phyloP scores from a whole-genome alignment of 2,329 filamentous ascomycete species.

The Niveomyces coronatus region DNA sequence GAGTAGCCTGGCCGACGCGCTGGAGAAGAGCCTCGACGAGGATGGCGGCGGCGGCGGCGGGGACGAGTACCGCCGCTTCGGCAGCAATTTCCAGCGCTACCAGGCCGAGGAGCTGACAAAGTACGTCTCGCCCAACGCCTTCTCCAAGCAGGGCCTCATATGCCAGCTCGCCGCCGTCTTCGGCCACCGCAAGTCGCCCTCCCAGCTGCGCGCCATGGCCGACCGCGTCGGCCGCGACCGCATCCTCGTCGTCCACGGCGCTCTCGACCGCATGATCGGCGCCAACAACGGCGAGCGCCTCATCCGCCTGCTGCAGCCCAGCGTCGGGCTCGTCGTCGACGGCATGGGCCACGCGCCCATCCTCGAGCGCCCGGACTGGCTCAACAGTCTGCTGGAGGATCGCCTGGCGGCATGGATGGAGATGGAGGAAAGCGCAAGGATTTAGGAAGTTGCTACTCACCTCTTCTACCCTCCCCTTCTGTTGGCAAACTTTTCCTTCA shows the following conservation, averaged over 20 bases:
- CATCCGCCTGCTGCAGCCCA: constrained; percentile 53
- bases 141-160: constrained; percentile 58
- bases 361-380: constrained; percentile 60
- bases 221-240: constrained; percentile 60
- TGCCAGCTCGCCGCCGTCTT: constrained; percentile 69
- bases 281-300: constrained; percentile 59
- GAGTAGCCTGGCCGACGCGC: background rate
- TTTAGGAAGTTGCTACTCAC: background rate
- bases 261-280: constrained; percentile 66
- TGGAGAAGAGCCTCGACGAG: constrained; percentile 4
- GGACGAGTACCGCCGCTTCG: constrained; percentile 44
- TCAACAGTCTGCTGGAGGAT: constrained; percentile 53
- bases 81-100: constrained; percentile 71
- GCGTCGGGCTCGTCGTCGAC: constrained; percentile 51
- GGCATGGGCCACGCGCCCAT: constrained; percentile 67
- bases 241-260: constrained; percentile 71
- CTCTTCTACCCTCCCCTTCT: background rate
- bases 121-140: constrained; percentile 47
- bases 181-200: constrained; percentile 65
- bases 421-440: constrained; percentile 18
- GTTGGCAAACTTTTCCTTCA: background rate
- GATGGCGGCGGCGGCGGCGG: constrained; percentile 12
- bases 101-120: constrained; percentile 71
- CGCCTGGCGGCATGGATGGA: constrained; percentile 41
- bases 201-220: constrained; percentile 53